These are phyloP conservation scores for Gossypium aridum DNA, from an alignment of 441 rosid genomes.

Conservation along the genomic window DNA sequence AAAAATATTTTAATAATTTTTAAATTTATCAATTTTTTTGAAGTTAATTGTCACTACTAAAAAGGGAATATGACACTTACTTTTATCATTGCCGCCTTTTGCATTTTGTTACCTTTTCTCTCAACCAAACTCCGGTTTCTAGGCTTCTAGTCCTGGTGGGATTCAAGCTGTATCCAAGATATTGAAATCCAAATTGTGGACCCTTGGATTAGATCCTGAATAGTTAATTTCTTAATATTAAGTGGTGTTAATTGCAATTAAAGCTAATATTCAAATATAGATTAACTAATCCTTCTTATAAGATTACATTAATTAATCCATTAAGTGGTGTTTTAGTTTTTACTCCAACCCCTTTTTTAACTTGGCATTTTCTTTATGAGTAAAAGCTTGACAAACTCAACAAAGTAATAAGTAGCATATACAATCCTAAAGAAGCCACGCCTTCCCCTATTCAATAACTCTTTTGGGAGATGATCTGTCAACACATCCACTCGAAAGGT, in stretches of 20 bases:
- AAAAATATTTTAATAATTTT: no score
- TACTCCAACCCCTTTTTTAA: neutral
- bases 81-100: neutral
- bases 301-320: no score
- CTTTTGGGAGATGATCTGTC: neutral
- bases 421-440: neutral
- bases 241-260: no score
- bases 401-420: neutral
- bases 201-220: neutral
- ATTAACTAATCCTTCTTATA: no score
- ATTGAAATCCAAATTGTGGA: neutral
- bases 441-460: neutral
- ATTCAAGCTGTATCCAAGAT: constrained; percentile 7
- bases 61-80: neutral
- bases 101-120: neutral
- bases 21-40: neutral
- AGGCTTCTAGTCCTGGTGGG: neutral
- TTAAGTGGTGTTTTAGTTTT: neutral
- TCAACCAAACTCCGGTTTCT: neutral
- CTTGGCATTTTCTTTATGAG: neutral
- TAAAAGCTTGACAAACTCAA: neutral
- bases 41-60: constrained; percentile 10
- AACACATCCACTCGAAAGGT: neutral
- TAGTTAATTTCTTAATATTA: neutral
- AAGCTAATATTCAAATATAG: no score